phyloP scores from a whole-genome alignment of 2,329 filamentous ascomycete genomes.

The Neocucurbitaria cava region DNA sequence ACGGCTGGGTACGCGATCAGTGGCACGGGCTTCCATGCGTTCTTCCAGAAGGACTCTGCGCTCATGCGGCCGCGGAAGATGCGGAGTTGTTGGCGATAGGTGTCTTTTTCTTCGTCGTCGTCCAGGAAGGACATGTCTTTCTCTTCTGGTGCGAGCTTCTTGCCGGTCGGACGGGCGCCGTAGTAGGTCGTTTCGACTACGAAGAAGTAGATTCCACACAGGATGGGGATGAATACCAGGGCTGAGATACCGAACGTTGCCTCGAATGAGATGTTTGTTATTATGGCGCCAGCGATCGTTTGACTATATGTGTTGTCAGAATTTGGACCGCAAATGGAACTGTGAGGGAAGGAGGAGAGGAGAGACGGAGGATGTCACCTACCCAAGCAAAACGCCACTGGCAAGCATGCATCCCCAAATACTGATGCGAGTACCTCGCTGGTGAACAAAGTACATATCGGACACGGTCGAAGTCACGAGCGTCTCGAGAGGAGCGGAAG shows the following conservation, averaged over 20 bases:
- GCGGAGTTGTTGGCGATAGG: constrained; percentile 32
- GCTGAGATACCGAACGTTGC: constrained; percentile 54
- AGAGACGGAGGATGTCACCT: neutral
- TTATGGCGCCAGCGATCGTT: constrained; percentile 53
- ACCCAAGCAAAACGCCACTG: constrained; percentile 48
- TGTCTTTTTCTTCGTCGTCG: constrained; percentile 25
- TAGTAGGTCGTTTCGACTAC: constrained; percentile 54
- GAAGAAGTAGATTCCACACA: constrained; percentile 54
- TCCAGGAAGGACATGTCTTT: constrained; percentile 31
- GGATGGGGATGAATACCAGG: constrained; percentile 51
- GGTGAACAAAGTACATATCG: constrained; percentile 89
- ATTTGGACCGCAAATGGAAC: constrained; percentile 27
- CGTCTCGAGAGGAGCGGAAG: constrained; percentile 86
- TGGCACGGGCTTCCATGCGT: constrained; percentile 68
- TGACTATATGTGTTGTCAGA: constrained; percentile 40
- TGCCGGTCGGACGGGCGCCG: constrained; percentile 23
- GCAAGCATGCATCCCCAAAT: constrained; percentile 57
- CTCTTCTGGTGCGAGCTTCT: constrained; percentile 29
- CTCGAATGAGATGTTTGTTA: constrained; percentile 49
- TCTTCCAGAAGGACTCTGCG: constrained; percentile 42
- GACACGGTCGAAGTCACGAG: constrained; percentile 88
- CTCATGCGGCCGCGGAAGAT: constrained; percentile 41
- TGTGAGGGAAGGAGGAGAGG: constrained; percentile 42
- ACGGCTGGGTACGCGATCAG: constrained; percentile 86
- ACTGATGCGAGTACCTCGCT: constrained; percentile 85